Base-by-base conservation (phyloP, 441 rosid genomes). In the Populus trichocarpa region DNA sequence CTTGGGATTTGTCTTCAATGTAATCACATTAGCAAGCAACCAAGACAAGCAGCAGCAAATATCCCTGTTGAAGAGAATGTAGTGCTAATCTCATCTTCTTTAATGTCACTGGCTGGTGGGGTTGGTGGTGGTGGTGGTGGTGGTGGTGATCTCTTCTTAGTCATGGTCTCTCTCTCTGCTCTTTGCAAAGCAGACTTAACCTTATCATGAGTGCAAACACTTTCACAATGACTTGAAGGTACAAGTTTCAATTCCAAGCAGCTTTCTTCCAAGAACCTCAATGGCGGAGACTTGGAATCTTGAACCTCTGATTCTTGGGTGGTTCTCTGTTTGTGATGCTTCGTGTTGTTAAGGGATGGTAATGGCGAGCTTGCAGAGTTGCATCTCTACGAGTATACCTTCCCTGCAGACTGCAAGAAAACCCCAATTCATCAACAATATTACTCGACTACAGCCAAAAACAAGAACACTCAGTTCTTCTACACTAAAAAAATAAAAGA, bases 201-300 rank as follows among this genome's bases (percentile, higher is more conserved):
- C 75, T 88, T 91, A 33, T 91, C 96, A 4, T 90, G 92, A 13
- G 97, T 93, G 81, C 97, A 93, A 13, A 90, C 92, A 61, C 89
- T 93, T 67, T 87, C 85, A 73, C 72, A 81, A 22, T 59, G 61
- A 0, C 78, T 64, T 2, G 87, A 71, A 0, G 94, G 74, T n/a
- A 83, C 76, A 32, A 94, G 75, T 77, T 91, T 91, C 64, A 91
- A 70, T 16, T 88, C 92, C 12, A 90, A 70, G 81, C 75, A 78
- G 13, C 85, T 69, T 23, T 90, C 96, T 11, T 88, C 89, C 25
- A 88, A 78, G 46, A 88, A 85, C 70, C 82, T 89, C 67, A 85
- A 72, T 61, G 86, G 81, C 2, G 87, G 84, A 71, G 50, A 67
- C 26, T 84, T 40, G 4, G 46, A 40, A 40, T 40, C 46, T 11